Base-by-base conservation (phyloP, 768 basidiomycete genomes). In the Amanita fuliginea region DNA sequence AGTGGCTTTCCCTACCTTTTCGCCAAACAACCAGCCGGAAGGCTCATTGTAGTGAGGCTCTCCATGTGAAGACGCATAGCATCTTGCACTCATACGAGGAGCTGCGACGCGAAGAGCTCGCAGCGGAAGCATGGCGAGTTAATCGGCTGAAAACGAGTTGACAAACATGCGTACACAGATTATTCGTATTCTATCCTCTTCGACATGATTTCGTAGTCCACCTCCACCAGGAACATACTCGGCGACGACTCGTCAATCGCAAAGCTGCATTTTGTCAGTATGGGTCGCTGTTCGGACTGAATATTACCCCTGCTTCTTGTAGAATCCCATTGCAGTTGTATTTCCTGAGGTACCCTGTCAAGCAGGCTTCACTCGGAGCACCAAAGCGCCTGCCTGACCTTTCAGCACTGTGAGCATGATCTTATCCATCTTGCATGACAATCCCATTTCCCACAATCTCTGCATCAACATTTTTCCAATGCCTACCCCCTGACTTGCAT, bases 41-140 rank as follows among this genome's bases (percentile, higher is more conserved):
- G 92, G 92, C 54, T 92, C 88, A 61, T 96, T 93, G 65, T 81
- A 93, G 47, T 84, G 81, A 9, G 89, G 86, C 21, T 84, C 81
- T 46, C 78, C 85, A 57, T 85, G 83, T 10, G 86, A 87, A 16
- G 46, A 47, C 24, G 81, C 82, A 61, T 74, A 75, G 4, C 81
- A 76, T 55, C 65, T 71, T 49, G 68, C 59, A 49, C 57, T 55
- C 32, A 68, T 46, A 28, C 68, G 66, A 40, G 64, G 66, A 42
- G 64, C 65, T 52, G 63, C 65, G 34, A 64, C 62, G 49, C 71
- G 72, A 33, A 68, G 58, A 22, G 67, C 65, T 54, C 80, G 80
- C 56, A 76, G 60, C 44, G 77, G 62, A 56, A 74, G 68, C 70
- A 75, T 77, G 49, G 32, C 19, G 36, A 41, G 30, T 19, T 32